phyloP scores from a whole-genome alignment of 208 protist species.

The Crithidia bombi region DNA sequence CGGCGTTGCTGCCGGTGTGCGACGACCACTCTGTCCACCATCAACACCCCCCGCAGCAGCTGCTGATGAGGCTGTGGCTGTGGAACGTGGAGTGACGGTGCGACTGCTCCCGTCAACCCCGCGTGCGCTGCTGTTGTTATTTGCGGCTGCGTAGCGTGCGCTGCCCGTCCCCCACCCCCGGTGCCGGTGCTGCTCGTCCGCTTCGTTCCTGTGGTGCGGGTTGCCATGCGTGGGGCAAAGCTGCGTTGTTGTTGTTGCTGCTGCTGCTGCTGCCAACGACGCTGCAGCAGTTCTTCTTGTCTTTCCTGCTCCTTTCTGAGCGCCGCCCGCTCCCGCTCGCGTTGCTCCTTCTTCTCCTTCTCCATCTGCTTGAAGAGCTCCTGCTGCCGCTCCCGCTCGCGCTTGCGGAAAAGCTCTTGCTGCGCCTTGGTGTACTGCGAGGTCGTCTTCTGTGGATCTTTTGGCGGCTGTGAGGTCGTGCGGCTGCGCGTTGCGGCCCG shows the following conservation, averaged over 20 bases:
- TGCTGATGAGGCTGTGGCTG: slow-evolving; percentile 3
- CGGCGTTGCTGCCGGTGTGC: slow-evolving; percentile 8
- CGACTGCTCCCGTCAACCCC: slow-evolving; percentile 6
- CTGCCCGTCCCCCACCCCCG: slow-evolving; percentile 1
- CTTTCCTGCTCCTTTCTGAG: slow-evolving; percentile 55
- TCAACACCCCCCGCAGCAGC: no score
- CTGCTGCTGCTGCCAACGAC: slow-evolving; percentile 56
- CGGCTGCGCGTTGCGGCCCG: slow-evolving; percentile 12
- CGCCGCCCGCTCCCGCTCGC: slow-evolving; percentile 54
- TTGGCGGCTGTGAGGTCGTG: slow-evolving; percentile 14
- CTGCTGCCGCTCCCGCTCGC: slow-evolving; percentile 69
- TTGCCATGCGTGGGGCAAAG: slow-evolving; percentile 2
- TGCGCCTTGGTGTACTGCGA: slow-evolving; percentile 73
- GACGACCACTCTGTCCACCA: slow-evolving; percentile 12
- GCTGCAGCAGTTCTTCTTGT: slow-evolving; percentile 51
- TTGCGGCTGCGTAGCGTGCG: not conserved
- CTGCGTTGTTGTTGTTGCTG: slow-evolving; percentile 30
- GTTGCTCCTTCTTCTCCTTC: slow-evolving; percentile 48
- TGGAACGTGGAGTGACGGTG: slow-evolving; percentile 1
- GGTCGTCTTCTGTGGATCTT: not conserved
- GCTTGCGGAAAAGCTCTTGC: slow-evolving; percentile 62
- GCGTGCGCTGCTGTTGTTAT: slow-evolving; percentile 1
- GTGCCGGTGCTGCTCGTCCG: slow-evolving; percentile 12
- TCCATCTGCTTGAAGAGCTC: slow-evolving; percentile 50
- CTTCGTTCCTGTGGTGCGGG: not conserved